Conservation (phyloP, 495 filamentous ascomycete species). For the Durotheca rogersii region DNA sequence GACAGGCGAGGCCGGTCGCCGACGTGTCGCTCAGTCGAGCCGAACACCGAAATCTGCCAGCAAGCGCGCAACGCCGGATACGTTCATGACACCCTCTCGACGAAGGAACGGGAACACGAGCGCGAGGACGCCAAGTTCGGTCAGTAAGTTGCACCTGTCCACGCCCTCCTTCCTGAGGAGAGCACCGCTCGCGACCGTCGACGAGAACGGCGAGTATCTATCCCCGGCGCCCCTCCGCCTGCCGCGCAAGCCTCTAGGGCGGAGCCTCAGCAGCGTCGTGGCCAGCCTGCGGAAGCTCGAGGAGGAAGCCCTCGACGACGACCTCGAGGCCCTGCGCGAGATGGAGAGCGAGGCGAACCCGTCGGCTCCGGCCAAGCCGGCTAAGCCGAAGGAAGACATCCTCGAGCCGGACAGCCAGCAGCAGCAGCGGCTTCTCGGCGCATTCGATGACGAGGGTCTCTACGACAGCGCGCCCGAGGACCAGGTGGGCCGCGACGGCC, state of each 20-base stretch:
- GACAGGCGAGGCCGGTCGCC: slow-evolving; percentile 32
- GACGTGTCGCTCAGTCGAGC: slow-evolving; percentile 42
- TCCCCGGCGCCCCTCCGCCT: slow-evolving; percentile 52
- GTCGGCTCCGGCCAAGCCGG: slow-evolving; percentile 14
- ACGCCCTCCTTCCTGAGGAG: slow-evolving; percentile 80
- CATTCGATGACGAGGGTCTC: slow-evolving; percentile 56
- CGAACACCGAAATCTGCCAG: slow-evolving; percentile 64
- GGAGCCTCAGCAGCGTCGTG: slow-evolving; percentile 77
- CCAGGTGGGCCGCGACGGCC: slow-evolving; percentile 44
- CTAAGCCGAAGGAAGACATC: slow-evolving; percentile 36
- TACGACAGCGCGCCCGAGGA: slow-evolving; percentile 54
- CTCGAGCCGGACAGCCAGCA: slow-evolving; percentile 65
- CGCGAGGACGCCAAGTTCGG: slow-evolving; percentile 48
- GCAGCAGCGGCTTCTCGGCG: slow-evolving; percentile 53
- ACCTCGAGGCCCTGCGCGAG: slow-evolving; percentile 78
- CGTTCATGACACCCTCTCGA: slow-evolving; percentile 64
- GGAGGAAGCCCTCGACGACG: slow-evolving; percentile 73
- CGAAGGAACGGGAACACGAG: slow-evolving; percentile 34
- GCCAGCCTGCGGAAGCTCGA: slow-evolving; percentile 76
- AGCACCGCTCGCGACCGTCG: slow-evolving; percentile 42
- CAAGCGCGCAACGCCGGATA: slow-evolving; percentile 62
- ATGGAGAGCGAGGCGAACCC: slow-evolving; percentile 61
- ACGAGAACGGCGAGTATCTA: slow-evolving; percentile 51
- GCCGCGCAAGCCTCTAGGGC: slow-evolving; percentile 64
- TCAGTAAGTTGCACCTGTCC: slow-evolving; percentile 53